These are phyloP conservation scores for Hirschfeldia incana DNA, from an alignment of 345 rosid genomes.

Conservation along the genomic window DNA sequence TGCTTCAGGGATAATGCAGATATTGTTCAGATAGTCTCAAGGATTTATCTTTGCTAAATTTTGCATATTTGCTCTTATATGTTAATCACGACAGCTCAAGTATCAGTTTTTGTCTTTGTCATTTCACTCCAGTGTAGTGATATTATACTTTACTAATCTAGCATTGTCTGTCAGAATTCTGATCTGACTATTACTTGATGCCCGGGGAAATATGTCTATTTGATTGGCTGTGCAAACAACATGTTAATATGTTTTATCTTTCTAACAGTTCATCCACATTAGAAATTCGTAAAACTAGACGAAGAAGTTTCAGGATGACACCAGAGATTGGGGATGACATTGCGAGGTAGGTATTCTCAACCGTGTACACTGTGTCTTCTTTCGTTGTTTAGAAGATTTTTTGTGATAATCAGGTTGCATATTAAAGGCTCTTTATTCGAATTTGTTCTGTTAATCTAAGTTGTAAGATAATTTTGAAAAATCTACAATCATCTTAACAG, in stretches of 20 bases:
- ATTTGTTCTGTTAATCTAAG: slow-evolving; percentile 6
- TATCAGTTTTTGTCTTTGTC: slow-evolving; percentile 9
- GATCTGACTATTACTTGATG: slow-evolving; percentile 5
- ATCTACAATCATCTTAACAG: neutral
- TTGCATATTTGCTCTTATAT: neutral
- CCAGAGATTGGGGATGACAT: slow-evolving; percentile 99
- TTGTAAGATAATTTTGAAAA: slow-evolving; percentile 8
- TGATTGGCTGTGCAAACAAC: slow-evolving; percentile 19
- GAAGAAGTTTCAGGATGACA: slow-evolving; percentile 94
- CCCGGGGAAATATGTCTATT: neutral
- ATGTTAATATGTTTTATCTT: slow-evolving; percentile 38
- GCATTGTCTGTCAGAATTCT: neutral
- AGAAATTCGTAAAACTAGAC: slow-evolving; percentile 77
- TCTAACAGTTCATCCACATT: slow-evolving; percentile 80
- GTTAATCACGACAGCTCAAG: neutral
- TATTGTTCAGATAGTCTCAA: slow-evolving; percentile 41
- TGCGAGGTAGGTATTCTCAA: slow-evolving; percentile 67
- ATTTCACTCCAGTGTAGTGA: neutral
- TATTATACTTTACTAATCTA: neutral
- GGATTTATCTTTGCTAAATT: neutral
- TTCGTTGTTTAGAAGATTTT: slow-evolving; percentile 23
- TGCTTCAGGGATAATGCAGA: slow-evolving; percentile 63
- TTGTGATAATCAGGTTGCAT: slow-evolving; percentile 17
- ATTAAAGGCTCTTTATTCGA: slow-evolving; percentile 3
- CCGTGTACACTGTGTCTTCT: slow-evolving; percentile 11